Evolutionary conservation across 2,329 filamentous ascomycete species (phyloP).

Genomic region (Aspergillus fructus): DNA sequence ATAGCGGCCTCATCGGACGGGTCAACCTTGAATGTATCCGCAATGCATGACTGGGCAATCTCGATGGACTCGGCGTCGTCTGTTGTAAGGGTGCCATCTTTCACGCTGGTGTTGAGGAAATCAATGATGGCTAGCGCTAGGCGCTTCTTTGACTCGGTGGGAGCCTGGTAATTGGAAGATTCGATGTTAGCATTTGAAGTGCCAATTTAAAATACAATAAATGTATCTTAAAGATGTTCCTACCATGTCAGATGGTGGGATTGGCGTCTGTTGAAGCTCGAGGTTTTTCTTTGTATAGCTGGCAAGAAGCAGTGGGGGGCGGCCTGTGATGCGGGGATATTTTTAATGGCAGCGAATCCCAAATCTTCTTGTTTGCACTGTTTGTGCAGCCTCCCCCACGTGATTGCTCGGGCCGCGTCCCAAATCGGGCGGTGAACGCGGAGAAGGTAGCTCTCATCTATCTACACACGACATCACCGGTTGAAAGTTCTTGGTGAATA

Average conservation of each 20-base stretch:
- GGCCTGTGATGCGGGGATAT: slow-evolving; percentile 22
- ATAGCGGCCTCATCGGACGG: slow-evolving; percentile 71
- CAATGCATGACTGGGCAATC: slow-evolving; percentile 90
- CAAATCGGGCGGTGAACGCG: slow-evolving; percentile 2
- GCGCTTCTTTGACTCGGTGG: slow-evolving; percentile 68
- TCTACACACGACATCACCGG: slow-evolving; percentile 5
- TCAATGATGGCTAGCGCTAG: slow-evolving; percentile 96
- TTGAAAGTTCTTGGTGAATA: slow-evolving; percentile 16
- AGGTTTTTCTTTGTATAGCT: slow-evolving; percentile 1
- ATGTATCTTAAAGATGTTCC: not conserved
- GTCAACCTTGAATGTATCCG: slow-evolving; percentile 93
- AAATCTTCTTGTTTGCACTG: slow-evolving; percentile 12
- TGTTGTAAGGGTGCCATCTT: slow-evolving; percentile 80
- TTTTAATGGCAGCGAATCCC: slow-evolving; percentile 2
- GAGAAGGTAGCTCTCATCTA: slow-evolving; percentile 6
- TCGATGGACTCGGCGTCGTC: slow-evolving; percentile 95
- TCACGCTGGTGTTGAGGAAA: slow-evolving; percentile 80
- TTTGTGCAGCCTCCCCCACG: slow-evolving; percentile 18
- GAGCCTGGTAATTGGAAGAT: slow-evolving; percentile 29
- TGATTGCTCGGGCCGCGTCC: slow-evolving; percentile 15
- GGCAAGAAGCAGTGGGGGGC: slow-evolving; percentile 15
- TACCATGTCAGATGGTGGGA: slow-evolving; percentile 7
- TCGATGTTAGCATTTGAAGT: not conserved
- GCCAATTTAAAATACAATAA: not conserved
- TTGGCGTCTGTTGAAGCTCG: not conserved